A percentile compares a stretch with the other conserved stretches of the same genome.
These are phyloP conservation scores for Cutaneotrichosporon daszewskae DNA, from an alignment of 1,284 basidiomycete species.

Conservation along the genomic window DNA sequence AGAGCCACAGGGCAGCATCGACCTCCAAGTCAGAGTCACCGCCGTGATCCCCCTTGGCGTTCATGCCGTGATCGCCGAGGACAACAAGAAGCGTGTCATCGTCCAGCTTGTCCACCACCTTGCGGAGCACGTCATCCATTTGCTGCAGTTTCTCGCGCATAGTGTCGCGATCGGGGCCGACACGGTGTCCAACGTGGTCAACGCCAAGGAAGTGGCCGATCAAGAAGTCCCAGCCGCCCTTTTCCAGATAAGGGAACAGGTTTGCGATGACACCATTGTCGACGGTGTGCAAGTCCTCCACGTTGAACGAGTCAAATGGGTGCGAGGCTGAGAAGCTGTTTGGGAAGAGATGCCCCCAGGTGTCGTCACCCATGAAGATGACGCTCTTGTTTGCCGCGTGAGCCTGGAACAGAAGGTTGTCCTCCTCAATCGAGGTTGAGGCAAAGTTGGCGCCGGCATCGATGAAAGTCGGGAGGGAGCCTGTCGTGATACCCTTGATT, in stretches of 20 bases:
- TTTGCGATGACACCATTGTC: conserved; percentile 81
- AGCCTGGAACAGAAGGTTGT: conserved; percentile 64
- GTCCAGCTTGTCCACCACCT: conserved; percentile 61
- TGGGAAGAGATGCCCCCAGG: conserved; percentile 88
- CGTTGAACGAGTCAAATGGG: conserved; percentile 95
- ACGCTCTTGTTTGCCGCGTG: conserved; percentile 46
- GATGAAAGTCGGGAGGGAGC: conserved; percentile 91
- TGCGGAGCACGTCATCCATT: conserved; percentile 73
- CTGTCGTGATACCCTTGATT: conserved; percentile 91
- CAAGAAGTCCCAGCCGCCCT: conserved; percentile 68
- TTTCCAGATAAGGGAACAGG: conserved; percentile 71
- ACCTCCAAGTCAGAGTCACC: conserved; percentile 85
- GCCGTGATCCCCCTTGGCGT: conserved; percentile 88
- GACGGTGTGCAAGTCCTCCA: conserved; percentile 94
- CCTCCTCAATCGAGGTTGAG: conserved; percentile 76
- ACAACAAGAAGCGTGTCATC: conserved; percentile 85
- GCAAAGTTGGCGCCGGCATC: conserved; percentile 91
- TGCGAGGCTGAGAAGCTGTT: conserved; percentile 66
- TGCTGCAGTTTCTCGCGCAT: conserved; percentile 82
- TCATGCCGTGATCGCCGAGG: conserved; percentile 98
- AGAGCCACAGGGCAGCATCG: conserved; percentile 83
- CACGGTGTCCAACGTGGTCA: conserved; percentile 92
- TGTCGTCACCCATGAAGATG: conserved; percentile 91
- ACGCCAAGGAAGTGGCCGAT: conserved; percentile 96
- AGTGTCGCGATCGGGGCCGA: conserved; percentile 79